Base-by-base conservation (phyloP, 352 stramenopile genomes). In the Phytopythium litorale region DNA sequence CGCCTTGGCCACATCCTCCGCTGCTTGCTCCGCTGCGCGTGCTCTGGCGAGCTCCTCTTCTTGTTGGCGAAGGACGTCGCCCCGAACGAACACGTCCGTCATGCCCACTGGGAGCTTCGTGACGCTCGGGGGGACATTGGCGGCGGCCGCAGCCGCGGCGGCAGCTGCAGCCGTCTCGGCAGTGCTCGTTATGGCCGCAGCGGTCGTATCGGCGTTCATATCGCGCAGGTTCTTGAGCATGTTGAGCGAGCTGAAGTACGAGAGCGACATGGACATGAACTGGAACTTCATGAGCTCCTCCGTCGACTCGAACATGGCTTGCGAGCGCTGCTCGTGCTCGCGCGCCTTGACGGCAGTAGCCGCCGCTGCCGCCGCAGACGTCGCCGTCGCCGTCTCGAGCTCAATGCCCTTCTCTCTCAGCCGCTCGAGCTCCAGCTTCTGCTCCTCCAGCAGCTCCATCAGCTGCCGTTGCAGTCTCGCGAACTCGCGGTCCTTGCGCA, bases 251-350 rank as follows among this genome's bases (percentile, higher is more conserved):
- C 88, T 97, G 66, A 98, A 98, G 72, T 98, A 98, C 56, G 79
- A 97, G 11, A 97, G 81, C 11, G 87, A 97, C 93, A 97, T 97
- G 23, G 84, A 96, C 94, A 98, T 98, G 76, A 98, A 98, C 76
- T 98, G 92, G 67, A 98, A 98, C 77, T 98, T 98, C 87, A 98
- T 97, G 49, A 98, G 78, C 71, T 98, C 92, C 59, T 98, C 93
- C 0, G 93, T 98, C 46, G 93, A 96, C 63, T 83, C 79, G 49
- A 97, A 98, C 85, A 98, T 97, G 28, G 88, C 87, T 37, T 93
- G 87, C 9, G 87, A 94, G 21, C 87, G 78, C 65, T 83, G 81
- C 67, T 98, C 92, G 59, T 98, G 89, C 65, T 97, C 91, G 19
- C 92, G 91, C 12, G 92, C 91, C 45, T 96, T 94, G 43, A 86